Conservation (phyloP, 192 early-diverging fungal species). For the Geranomyces michiganensis region DNA sequence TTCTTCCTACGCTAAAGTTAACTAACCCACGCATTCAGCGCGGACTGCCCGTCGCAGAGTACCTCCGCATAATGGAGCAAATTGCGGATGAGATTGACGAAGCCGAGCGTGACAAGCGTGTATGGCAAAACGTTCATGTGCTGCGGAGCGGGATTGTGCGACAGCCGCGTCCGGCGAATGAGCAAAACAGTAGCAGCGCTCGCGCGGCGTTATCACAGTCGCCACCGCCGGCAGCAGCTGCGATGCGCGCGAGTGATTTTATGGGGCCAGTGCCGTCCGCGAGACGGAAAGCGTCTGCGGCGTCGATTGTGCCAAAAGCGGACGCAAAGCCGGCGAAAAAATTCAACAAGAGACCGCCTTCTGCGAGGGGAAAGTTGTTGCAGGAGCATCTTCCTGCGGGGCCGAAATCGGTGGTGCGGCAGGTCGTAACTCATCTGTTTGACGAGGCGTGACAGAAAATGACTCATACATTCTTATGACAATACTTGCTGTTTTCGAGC, state of each 20-base stretch:
- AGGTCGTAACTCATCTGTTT: not conserved
- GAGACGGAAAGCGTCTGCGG: not conserved
- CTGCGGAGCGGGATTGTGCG: not conserved
- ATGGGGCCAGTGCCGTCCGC: not conserved
- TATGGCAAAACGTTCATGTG: not conserved
- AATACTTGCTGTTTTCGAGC: too few species aligned
- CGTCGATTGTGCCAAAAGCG: not conserved
- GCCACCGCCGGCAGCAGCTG: not conserved
- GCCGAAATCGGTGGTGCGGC: not conserved
- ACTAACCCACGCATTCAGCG: conserved; percentile 2
- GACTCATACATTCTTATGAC: too few species aligned
- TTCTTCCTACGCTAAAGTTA: conserved; percentile 9
- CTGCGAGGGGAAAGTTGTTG: too few species aligned
- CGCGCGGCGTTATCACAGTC: not conserved
- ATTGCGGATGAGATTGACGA: conserved; percentile 5
- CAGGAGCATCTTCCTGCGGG: not conserved
- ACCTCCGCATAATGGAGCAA: conserved; percentile 6
- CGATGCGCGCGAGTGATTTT: not conserved
- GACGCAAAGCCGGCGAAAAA: not conserved
- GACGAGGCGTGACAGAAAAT: not conserved
- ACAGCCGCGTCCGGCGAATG: not conserved
- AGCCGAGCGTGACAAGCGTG: not conserved
- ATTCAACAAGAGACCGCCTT: not conserved
- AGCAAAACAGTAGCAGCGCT: not conserved
- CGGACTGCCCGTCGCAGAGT: conserved; percentile 2